Percentiles rank a stretch among this genome's conserved stretches.
These are phyloP conservation scores for Fusarium falciforme DNA, from an alignment of 2,329 filamentous ascomycete genomes.

Conservation along the genomic window DNA sequence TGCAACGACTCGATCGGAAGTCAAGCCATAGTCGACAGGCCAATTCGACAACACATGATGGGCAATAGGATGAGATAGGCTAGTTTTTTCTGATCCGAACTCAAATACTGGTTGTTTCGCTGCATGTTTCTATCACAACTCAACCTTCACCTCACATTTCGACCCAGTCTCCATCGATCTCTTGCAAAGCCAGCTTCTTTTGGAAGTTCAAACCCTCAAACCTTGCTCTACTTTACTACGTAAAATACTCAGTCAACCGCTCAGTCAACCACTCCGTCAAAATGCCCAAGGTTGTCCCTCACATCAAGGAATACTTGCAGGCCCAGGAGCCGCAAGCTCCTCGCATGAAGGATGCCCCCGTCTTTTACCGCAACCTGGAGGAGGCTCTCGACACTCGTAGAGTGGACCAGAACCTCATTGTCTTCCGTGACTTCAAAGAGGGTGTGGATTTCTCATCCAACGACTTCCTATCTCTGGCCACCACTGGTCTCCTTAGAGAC, in stretches of 20 bases:
- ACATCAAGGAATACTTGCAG: constrained; percentile 23
- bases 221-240: background rate
- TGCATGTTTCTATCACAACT: background rate
- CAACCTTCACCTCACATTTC: background rate
- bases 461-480: constrained; percentile 71
- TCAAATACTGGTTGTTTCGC: background rate
- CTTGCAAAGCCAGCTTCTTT: background rate
- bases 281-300: constrained; percentile 21
- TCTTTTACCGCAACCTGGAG: constrained; percentile 46
- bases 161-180: background rate
- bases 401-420: constrained; percentile 40
- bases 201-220: background rate
- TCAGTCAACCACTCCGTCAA: background rate
- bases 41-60: background rate
- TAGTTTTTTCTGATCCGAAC: background rate
- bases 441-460: constrained; percentile 71
- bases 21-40: background rate
- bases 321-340: constrained; percentile 14
- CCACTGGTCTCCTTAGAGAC: constrained; percentile 57
- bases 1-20: background rate
- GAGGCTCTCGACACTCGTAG: constrained; percentile 45
- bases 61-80: background rate
- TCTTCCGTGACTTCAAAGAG: constrained; percentile 19
- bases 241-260: background rate
- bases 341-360: constrained; percentile 8